These are phyloP conservation scores for Botrytis sinoallii DNA, from an alignment of 2,329 filamentous ascomycete genomes.

Conservation along the genomic window DNA sequence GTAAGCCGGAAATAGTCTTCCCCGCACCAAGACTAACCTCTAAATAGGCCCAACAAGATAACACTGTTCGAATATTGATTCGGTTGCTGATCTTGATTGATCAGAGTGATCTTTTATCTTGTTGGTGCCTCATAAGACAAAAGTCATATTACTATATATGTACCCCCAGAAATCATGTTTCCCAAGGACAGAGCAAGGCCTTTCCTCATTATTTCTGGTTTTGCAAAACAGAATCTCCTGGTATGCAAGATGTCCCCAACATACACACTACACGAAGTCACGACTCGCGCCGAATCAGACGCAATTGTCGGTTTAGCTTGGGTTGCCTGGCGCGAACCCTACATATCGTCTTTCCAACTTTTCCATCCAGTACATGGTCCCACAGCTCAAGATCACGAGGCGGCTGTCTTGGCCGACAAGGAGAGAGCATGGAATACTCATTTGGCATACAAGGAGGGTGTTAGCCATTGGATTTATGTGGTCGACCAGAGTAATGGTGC, in stretches of 20 bases:
- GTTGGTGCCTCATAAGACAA: background rate
- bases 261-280: background rate
- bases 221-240: background rate
- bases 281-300: background rate
- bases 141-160: background rate
- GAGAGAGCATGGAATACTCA: slow-evolving; percentile 12
- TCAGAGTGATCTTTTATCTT: background rate
- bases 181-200: background rate
- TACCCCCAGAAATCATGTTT: background rate
- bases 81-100: background rate
- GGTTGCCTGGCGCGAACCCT: background rate
- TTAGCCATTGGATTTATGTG: slow-evolving; percentile 16
- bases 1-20: background rate
- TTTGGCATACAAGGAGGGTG: background rate
- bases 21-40: background rate
- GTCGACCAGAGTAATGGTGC: background rate
- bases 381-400: background rate
- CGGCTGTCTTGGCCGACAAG: background rate
- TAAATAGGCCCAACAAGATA: background rate
- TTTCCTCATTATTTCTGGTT: background rate
- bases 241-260: background rate
- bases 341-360: background rate
- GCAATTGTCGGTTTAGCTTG: background rate
- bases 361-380: slow-evolving; percentile 2
- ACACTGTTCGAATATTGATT: background rate